Conservation (phyloP, 2,329 filamentous ascomycete species). For the Neopestalotiopsis clavispora region DNA sequence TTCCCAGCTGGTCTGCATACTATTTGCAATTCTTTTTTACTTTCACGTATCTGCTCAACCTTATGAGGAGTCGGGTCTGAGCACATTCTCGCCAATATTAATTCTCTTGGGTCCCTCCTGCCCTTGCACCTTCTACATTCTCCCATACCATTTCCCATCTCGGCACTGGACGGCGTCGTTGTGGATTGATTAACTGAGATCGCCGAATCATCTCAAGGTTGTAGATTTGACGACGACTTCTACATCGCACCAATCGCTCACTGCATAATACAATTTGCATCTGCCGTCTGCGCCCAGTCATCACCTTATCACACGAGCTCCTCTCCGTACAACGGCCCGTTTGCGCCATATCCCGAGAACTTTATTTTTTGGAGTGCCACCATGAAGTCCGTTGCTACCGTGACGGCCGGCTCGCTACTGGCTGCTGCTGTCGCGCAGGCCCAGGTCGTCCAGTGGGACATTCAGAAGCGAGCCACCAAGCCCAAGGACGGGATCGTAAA, state of each 20-base stretch:
- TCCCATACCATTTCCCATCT: background rate
- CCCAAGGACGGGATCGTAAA: slow-evolving; percentile 34
- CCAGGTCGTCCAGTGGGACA: slow-evolving; percentile 53
- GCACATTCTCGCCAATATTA: background rate
- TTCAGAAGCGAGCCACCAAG: slow-evolving; percentile 41
- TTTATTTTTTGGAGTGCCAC: background rate
- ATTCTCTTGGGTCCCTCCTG: background rate
- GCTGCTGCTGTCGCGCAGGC: slow-evolving; percentile 34
- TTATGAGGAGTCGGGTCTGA: background rate
- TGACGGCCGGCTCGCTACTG: slow-evolving; percentile 33
- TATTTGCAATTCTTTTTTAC: background rate
- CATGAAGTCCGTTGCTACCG: slow-evolving; percentile 30
- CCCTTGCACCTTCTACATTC: slow-evolving; percentile 2
- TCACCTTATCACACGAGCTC: background rate
- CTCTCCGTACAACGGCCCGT: background rate
- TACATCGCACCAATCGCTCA: background rate
- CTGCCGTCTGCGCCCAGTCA: background rate
- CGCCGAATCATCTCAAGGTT: background rate
- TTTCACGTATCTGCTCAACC: background rate
- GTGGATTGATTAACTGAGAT: background rate
- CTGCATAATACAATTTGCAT: background rate
- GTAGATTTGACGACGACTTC: background rate
- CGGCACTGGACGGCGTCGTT: background rate
- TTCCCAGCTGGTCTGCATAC: slow-evolving; percentile 12
- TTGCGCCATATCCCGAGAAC: background rate